Conservation (phyloP, 2,329 filamentous ascomycete species). For the Beauveria sp. region DNA sequence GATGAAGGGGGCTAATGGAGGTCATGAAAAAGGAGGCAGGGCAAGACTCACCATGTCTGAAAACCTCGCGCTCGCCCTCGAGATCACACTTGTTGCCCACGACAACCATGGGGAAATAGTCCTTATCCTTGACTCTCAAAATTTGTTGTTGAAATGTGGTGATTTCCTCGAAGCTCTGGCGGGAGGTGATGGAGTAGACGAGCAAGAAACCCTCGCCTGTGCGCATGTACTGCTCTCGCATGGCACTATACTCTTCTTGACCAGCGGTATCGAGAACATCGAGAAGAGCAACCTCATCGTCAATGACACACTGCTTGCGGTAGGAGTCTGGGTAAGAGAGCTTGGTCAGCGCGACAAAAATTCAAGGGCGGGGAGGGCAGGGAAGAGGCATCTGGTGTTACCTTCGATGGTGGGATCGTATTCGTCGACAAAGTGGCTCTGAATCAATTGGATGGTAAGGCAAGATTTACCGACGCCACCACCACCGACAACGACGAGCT, state of each 20-base stretch:
- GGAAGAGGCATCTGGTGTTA: conserved; percentile 32
- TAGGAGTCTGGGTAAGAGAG: conserved; percentile 69
- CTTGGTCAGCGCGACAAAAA: neutral
- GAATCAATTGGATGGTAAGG: conserved; percentile 92
- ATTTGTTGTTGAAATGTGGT: conserved; percentile 99
- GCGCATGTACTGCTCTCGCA: conserved; percentile 99
- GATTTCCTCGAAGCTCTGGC: conserved; percentile 97
- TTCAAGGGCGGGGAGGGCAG: neutral
- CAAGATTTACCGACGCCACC: conserved; percentile 99
- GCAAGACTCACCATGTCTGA: conserved; percentile 70
- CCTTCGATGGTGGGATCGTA: conserved; percentile 99
- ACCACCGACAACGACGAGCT: conserved; percentile 93
- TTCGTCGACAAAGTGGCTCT: conserved; percentile 97
- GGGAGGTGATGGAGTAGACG: conserved; percentile 95
- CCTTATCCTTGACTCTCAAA: conserved; percentile 96
- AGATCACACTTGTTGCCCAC: conserved; percentile 99
- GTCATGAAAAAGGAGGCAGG: neutral
- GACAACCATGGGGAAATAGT: conserved; percentile 98
- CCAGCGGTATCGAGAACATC: conserved; percentile 97
- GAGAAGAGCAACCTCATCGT: conserved; percentile 94
- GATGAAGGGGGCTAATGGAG: conserved; percentile 4
- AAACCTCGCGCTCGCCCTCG: conserved; percentile 83
- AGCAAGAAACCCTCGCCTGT: conserved; percentile 96
- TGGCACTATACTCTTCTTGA: conserved; percentile 98
- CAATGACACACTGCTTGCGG: conserved; percentile 98